Evolutionary conservation across 2,329 filamentous ascomycete species (phyloP).

Genomic region (Madurella fahalii): DNA sequence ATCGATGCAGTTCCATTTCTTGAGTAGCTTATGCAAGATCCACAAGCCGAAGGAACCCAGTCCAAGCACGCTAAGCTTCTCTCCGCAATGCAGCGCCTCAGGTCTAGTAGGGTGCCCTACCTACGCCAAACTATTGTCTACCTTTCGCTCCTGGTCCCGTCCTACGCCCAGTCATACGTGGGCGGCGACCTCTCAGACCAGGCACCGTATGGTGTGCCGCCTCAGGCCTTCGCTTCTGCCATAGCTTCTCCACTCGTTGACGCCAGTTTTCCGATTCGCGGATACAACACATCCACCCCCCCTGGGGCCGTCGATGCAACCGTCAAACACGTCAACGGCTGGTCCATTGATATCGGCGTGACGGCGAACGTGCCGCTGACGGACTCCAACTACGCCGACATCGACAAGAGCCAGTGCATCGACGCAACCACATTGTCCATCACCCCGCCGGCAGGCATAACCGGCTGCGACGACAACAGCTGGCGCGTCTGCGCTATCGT

Average conservation of each 20-base stretch:
- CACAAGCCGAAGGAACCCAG: not conserved
- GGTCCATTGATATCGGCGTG: conserved; percentile 8
- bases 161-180: conserved; percentile 7
- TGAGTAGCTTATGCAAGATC: not conserved
- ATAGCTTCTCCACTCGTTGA: not conserved
- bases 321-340: conserved; percentile 3
- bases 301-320: conserved; percentile 6
- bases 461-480: not conserved
- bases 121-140: conserved; percentile 1
- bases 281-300: conserved; percentile 16
- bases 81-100: conserved; percentile 29
- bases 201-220: conserved; percentile 12
- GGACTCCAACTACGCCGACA: not conserved
- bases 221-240: conserved; percentile 1
- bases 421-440: conserved; percentile 10
- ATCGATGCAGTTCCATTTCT: not conserved
- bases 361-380: conserved; percentile 14
- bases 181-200: conserved; percentile 7
- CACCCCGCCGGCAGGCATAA: conserved; percentile 7
- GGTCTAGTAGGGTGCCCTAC: not conserved
- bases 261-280: conserved; percentile 9
- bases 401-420: conserved; percentile 6
- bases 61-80: conserved; percentile 36
- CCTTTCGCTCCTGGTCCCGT: conserved; percentile 3
- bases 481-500: conserved; percentile 19